Base-by-base conservation (phyloP, 1,284 basidiomycete genomes). In the Sanguinoderma infundibulare region DNA sequence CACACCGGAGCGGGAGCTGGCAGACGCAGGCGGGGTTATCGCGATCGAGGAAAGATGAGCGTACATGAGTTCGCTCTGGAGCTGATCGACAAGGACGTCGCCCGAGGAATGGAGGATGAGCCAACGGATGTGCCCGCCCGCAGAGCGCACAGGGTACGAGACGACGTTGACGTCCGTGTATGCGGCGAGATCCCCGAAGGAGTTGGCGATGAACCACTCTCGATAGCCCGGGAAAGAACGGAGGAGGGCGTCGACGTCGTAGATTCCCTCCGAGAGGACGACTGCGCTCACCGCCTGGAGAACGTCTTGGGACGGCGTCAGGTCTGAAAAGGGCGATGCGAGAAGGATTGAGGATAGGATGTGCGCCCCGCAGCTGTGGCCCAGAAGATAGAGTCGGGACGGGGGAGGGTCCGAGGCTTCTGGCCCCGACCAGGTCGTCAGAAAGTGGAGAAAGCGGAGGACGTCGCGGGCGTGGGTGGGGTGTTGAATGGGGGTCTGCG, bases 281-380 rank as follows among this genome's bases (percentile, higher is more conserved):
- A 92, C 75, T 8, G 79, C 88, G 53, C 79, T 78, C 14, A 86
- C 81, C 5, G 83, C 77, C 40, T 67, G 64, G 39, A 87, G 72
- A 10, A 93, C 74, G 3, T 67, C 57, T 4, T 75, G 64, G 7
- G 84, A 74, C 0, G 90, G 89, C 10, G 72, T 71, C 30, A 88
- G 77, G 17, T 75, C 32, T 9, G 68, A 55, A 38, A 59, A 55
- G 51, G 64, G 58, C 10, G 87, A 83, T 68, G 84, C 79, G 61
- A 93, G 79, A 70, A 91, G 81, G 35, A 93, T 83, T 55, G 86
- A 84, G 36, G 83, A 73, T n/a, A 93, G 76, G 79, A 94, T 93
- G 73, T 94, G 92, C 3, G 92, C 89, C 63, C 86, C 80, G 74
- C 90, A 92, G 74, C 89, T 91, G 74, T 94, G 91, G 17, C 90